These are phyloP conservation scores for Diaporthe aspalathi DNA, from an alignment of 2,329 filamentous ascomycete genomes.

Conservation along the genomic window DNA sequence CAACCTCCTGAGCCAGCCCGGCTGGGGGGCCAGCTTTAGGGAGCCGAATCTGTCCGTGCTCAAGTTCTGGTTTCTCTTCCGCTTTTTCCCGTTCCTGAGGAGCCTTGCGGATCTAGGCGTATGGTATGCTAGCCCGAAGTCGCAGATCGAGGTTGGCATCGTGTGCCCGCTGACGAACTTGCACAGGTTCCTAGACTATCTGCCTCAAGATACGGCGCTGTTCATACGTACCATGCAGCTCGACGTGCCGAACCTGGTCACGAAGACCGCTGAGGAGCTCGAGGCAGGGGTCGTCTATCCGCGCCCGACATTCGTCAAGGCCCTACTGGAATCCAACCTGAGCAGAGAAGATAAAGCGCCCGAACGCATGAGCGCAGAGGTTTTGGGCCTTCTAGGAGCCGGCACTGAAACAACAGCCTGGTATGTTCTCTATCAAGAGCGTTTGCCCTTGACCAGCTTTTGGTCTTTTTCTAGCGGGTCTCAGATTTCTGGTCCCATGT, in stretches of 20 bases:
- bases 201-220: not conserved
- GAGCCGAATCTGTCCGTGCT: not conserved
- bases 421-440: not conserved
- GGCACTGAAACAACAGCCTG: slow-evolving; percentile 29
- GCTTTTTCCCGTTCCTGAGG: slow-evolving; percentile 22
- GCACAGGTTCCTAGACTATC: slow-evolving; percentile 19
- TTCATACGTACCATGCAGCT: slow-evolving; percentile 24
- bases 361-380: not conserved
- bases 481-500: not conserved
- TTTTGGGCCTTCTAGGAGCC: slow-evolving; percentile 1
- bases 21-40: slow-evolving; percentile 25
- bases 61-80: slow-evolving; percentile 6
- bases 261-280: slow-evolving; percentile 6
- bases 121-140: not conserved
- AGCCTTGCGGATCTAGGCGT: not conserved
- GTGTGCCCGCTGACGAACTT: not conserved
- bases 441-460: not conserved
- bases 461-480: not conserved
- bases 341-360: not conserved
- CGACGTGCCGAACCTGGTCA: not conserved
- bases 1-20: slow-evolving; percentile 14
- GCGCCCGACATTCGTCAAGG: slow-evolving; percentile 4
- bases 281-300: slow-evolving; percentile 2
- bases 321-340: slow-evolving; percentile 1
- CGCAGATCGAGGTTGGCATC: not conserved